Evolutionary conservation across 2,329 filamentous ascomycete genomes (phyloP), one percentile per base, ranked within the genome.

Genomic region (Diaporthe batatas): DNA sequence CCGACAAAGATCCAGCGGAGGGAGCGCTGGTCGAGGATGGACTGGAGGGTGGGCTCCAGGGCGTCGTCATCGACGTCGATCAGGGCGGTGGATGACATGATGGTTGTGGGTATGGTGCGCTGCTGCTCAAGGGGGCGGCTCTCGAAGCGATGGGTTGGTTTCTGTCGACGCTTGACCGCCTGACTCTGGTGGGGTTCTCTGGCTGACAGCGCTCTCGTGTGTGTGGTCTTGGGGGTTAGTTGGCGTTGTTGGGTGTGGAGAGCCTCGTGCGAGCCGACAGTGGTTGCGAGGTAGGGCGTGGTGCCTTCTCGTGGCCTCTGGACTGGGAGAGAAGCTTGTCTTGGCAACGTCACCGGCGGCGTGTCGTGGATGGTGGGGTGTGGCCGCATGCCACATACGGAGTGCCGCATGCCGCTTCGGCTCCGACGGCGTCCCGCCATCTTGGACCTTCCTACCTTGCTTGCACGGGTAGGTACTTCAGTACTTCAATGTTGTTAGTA

Each of bases 1-100:
- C 96, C 96, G 74, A 99, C 96, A 80, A 99, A 99, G 84, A 99
- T 97, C 96, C 96, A 99, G 82, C 96, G 94, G 71, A 99, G 91
- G 44, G 94, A 92, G 84, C 95, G 94, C 84, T 99, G 96, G 86
- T 97, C 94, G 79, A 99, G 91, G 81, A 99, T 95, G 76, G 94
- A 93, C 86, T 98, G 94, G 80, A 99, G 93, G 68, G 94, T 94
- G 62, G 96, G 95, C 86, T 97, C 95, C 86, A 98, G 91, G 78
- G 90, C 87, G 81, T 95, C 93, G 80, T 93, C 92, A 83, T 93
- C 92, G 77, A 84, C 82, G 77, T 85, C 84, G 65, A 88, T 79
- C 62, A 88, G 77, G 65, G 87, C 84, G 69, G 81, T 70, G 76
- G 72, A 68, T 21, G 84, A 83, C 82, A 85, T 84, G 68, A 70